Conservation (phyloP, 148 eudicot species). For the Fallopia convolvulus region DNA sequence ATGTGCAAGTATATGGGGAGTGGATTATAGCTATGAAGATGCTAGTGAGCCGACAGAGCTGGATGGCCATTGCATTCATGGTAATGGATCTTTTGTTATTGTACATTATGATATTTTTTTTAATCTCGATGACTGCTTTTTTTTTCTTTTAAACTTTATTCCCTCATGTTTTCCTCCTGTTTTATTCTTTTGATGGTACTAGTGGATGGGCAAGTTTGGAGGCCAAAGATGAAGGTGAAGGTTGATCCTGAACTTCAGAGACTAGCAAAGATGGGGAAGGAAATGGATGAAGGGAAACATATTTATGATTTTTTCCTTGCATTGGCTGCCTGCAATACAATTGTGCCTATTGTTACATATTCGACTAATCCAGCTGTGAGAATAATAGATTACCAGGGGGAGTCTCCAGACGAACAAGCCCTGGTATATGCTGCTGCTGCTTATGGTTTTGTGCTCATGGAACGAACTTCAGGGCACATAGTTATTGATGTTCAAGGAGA, state of each 20-base stretch:
- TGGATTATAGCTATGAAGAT: conserved; percentile 49
- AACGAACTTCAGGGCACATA: conserved; percentile 95
- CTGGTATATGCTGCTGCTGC: conserved; percentile 98
- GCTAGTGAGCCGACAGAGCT: conserved; percentile 33
- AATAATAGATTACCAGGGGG: conserved; percentile 89
- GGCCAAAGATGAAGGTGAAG: conserved; percentile 84
- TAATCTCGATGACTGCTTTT: not conserved
- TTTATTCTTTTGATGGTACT: conserved; percentile 16
- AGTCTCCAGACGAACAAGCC: conserved; percentile 99
- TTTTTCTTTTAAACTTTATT: not conserved
- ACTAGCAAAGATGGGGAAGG: conserved; percentile 33
- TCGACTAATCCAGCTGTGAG: conserved; percentile 48
- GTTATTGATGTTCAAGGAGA: conserved; percentile 85
- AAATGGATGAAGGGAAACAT: conserved; percentile 34
- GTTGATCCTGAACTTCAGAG: conserved; percentile 65
- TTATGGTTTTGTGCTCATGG: conserved; percentile 83
- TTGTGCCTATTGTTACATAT: conserved; percentile 71
- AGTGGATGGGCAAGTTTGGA: conserved; percentile 62
- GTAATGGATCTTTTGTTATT: conserved; percentile 25
- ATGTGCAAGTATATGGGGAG: conserved; percentile 86
- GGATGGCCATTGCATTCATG: conserved; percentile 39
- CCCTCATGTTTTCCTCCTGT: not conserved
- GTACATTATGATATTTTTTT: not conserved
- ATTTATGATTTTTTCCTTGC: conserved; percentile 78
- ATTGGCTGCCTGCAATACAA: conserved; percentile 96